Percentiles rank a stretch among this genome's conserved stretches.
phyloP scores from a whole-genome alignment of 1,284 basidiomycete species.

The Ceratobasidium sp. region DNA sequence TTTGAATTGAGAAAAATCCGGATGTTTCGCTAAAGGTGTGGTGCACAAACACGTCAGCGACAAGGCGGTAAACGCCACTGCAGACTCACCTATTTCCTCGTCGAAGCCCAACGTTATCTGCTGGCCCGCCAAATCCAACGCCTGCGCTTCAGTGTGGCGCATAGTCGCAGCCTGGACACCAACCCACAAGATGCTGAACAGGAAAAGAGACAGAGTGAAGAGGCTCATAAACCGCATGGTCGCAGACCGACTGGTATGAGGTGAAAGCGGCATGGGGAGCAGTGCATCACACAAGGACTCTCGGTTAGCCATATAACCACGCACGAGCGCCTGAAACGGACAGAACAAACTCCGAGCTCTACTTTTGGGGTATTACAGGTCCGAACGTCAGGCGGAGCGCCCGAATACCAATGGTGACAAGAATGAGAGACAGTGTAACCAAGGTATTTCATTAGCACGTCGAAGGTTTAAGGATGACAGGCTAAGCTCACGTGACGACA shows the following conservation, averaged over 20 bases:
- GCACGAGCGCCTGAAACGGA: constrained; percentile 1
- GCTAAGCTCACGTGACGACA: constrained; percentile 2
- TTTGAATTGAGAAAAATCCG: constrained; percentile 55
- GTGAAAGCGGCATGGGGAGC: constrained; percentile 28
- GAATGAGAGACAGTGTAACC: neutral
- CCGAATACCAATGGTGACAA: neutral
- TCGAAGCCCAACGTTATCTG: constrained; percentile 5
- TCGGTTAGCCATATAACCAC: constrained; percentile 6
- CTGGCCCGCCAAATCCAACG: constrained; percentile 16
- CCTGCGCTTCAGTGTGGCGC: neutral
- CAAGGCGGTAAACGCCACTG: no score
- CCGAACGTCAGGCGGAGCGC: neutral
- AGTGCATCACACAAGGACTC: constrained; percentile 40
- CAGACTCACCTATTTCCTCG: neutral
- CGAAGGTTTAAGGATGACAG: neutral
- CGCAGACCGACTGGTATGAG: constrained; percentile 24
- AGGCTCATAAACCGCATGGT: constrained; percentile 21
- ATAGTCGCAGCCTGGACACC: constrained; percentile 19
- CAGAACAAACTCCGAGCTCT: neutral
- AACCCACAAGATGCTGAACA: constrained; percentile 32
- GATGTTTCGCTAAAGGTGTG: constrained; percentile 37
- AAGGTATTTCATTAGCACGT: neutral
- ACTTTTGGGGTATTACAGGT: neutral
- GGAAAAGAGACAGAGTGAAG: constrained; percentile 19
- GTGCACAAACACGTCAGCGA: neutral